A percentile compares a stretch with the other conserved stretches of the same genome.
phyloP scores from a whole-genome alignment of 129 eudicot genomes.

The Mikania micrantha region DNA sequence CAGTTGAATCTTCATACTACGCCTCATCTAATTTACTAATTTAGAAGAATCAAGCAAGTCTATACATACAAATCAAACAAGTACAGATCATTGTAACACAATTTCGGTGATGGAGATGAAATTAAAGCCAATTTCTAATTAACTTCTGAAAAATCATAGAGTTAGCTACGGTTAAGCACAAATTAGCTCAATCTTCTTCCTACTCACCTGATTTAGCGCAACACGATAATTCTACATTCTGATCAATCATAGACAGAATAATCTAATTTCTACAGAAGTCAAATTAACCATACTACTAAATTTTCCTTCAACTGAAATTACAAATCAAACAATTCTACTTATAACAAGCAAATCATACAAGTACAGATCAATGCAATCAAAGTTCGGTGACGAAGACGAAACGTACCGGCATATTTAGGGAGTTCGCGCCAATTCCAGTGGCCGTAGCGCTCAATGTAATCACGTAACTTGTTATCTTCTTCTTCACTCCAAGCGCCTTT shows the following conservation, averaged over 20 bases:
- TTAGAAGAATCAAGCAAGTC: no score
- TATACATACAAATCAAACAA: background rate
- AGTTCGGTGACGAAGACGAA: background rate
- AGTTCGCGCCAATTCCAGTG: conserved; percentile 46
- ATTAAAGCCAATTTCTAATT: no score
- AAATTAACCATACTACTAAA: background rate
- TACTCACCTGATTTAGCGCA: background rate
- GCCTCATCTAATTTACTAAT: no score
- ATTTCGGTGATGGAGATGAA: no score
- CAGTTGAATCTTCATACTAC: background rate
- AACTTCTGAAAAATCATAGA: no score
- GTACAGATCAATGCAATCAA: background rate
- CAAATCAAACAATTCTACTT: background rate
- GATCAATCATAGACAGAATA: no score
- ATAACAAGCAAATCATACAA: background rate
- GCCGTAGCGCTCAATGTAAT: conserved; percentile 30
- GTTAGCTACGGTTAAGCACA: no score
- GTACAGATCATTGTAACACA: no score
- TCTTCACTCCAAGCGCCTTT: conserved; percentile 42
- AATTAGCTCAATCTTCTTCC: background rate
- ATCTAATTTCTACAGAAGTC: background rate
- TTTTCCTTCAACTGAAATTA: background rate
- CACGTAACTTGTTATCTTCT: conserved; percentile 32
- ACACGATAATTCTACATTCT: background rate
- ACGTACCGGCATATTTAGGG: conserved; percentile 36